A percentile compares a stretch with the other conserved stretches of the same genome.
phyloP scores from a whole-genome alignment of 306 rosid species.

The Hippophae tibetana region DNA sequence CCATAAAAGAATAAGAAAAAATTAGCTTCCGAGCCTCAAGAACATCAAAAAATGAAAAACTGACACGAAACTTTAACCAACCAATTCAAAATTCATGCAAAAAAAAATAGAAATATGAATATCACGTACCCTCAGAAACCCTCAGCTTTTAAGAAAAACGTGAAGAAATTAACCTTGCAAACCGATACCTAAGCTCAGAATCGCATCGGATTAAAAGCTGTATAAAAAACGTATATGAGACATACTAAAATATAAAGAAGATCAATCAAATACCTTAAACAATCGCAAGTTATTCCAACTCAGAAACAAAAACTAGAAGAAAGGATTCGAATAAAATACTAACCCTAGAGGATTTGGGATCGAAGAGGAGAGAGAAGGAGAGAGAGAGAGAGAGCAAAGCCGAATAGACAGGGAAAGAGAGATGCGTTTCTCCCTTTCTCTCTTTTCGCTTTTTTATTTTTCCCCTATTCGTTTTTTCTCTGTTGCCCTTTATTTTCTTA shows the following conservation, averaged over 20 bases:
- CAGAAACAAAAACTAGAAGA: not conserved
- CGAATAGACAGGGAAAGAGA: not conserved
- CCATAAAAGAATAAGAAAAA: too few relatives aligned
- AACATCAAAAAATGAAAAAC: too few relatives aligned
- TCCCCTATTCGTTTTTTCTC: too few relatives aligned
- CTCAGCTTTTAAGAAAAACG: constrained; percentile 28
- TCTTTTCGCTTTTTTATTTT: too few relatives aligned
- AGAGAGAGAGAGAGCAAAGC: not conserved
- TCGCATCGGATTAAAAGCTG: constrained; percentile 28
- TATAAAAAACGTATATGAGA: too few relatives aligned
- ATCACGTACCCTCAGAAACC: not conserved
- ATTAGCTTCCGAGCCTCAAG: too few relatives aligned
- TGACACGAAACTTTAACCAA: not conserved
- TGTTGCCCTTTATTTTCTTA: too few relatives aligned
- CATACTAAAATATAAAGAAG: not conserved
- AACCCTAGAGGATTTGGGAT: constrained; percentile 53
- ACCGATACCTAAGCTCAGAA: constrained; percentile 39
- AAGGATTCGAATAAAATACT: constrained; percentile 33
- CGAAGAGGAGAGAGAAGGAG: constrained; percentile 39
- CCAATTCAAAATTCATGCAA: not conserved
- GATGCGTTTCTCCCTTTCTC: constrained; percentile 14
- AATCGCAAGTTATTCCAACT: not conserved
- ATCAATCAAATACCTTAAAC: constrained; percentile 14
- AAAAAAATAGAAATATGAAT: not conserved
- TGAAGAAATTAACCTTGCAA: constrained; percentile 31